Evolutionary conservation across 768 basidiomycete species (phyloP).

Genomic region (Hericium erinaceus): DNA sequence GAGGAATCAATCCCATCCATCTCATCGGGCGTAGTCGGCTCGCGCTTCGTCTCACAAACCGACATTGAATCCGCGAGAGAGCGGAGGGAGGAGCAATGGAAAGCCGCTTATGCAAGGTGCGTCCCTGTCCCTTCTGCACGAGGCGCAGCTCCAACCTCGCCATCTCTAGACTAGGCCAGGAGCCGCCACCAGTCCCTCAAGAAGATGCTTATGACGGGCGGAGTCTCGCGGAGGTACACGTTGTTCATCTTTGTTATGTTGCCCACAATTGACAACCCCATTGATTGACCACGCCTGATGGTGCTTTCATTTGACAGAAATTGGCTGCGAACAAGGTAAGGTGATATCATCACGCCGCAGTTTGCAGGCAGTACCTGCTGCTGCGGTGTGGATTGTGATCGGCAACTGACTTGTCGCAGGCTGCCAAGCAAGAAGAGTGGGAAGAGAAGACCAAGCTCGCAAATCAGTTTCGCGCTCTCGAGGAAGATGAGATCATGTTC

Average conservation of each 20-base stretch:
- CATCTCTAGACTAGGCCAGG: conserved; percentile 61
- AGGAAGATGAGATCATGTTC: conserved; percentile 87
- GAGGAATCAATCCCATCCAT: conserved; percentile 53
- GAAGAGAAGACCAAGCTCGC: conserved; percentile 83
- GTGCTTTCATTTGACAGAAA: conserved; percentile 45
- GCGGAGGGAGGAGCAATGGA: conserved; percentile 78
- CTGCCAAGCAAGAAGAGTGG: conserved; percentile 90
- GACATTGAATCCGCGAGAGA: conserved; percentile 69
- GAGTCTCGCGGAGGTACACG: conserved; percentile 78
- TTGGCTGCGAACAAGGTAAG: conserved; percentile 79
- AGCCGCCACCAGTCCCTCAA: conserved; percentile 65
- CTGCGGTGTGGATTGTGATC: neutral
- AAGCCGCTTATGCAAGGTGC: conserved; percentile 79
- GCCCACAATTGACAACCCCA: neutral
- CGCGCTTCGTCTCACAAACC: conserved; percentile 73
- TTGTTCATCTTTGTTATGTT: neutral
- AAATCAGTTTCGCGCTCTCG: conserved; percentile 82
- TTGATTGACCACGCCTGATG: neutral
- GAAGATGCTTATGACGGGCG: conserved; percentile 78
- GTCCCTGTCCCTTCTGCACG: conserved; percentile 2
- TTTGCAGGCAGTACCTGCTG: neutral
- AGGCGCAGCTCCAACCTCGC: conserved; percentile 2
- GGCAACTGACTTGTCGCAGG: conserved; percentile 29
- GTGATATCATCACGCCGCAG: conserved; percentile 15
- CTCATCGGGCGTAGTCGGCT: conserved; percentile 63